phyloP scores from a whole-genome alignment of 805 yeast genomes.

The Lachancea mirantina region DNA sequence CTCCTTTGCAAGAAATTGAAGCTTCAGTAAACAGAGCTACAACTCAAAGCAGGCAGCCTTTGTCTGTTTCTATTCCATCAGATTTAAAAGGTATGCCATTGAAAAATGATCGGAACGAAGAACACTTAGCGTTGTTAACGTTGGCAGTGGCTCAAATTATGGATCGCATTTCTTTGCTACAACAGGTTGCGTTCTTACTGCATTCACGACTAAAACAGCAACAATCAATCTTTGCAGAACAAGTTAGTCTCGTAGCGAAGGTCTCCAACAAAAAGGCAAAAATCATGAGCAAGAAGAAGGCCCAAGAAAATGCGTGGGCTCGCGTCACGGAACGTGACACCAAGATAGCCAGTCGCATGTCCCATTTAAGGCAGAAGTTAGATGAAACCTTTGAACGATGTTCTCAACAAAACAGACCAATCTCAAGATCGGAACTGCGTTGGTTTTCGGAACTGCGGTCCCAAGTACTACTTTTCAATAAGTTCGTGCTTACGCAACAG shows the following conservation, averaged over 20 bases:
- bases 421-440: slow-evolving; percentile 36
- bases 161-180: slow-evolving; percentile 19
- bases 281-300: slow-evolving; percentile 12
- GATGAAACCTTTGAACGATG: slow-evolving; percentile 14
- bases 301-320: slow-evolving; percentile 14
- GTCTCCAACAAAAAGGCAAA: slow-evolving; percentile 14
- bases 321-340: slow-evolving; percentile 29
- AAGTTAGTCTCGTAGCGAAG: slow-evolving; percentile 28
- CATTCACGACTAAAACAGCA: slow-evolving; percentile 35
- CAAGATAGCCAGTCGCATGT: slow-evolving; percentile 28
- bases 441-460: slow-evolving; percentile 41
- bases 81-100: slow-evolving; percentile 18
- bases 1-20: slow-evolving; percentile 22
- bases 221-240: slow-evolving; percentile 37
- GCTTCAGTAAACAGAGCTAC: slow-evolving; percentile 14
- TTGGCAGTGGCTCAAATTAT: slow-evolving; percentile 19
- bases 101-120: slow-evolving; percentile 20
- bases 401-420: slow-evolving; percentile 22
- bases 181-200: slow-evolving; percentile 31
- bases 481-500: slow-evolving; percentile 24
- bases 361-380: slow-evolving; percentile 24
- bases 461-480: slow-evolving; percentile 29
- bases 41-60: slow-evolving; percentile 12
- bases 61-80: slow-evolving; percentile 15
- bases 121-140: slow-evolving; percentile 22